Base-by-base conservation (phyloP, 2,329 filamentous ascomycete species). In the Aspergillus ustus region DNA sequence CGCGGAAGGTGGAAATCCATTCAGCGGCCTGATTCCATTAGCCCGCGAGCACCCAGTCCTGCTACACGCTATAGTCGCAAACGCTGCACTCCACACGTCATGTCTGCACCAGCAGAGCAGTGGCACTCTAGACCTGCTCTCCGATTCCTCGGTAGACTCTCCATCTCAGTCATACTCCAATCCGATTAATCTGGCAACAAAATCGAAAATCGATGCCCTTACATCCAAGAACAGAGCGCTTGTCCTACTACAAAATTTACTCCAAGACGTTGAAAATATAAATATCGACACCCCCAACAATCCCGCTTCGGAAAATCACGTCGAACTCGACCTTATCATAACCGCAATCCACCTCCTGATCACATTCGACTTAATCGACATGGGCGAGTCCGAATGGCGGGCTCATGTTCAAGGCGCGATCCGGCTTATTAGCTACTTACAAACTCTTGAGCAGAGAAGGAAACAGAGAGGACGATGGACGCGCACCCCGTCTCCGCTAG, bases 291-390 rank as follows among this genome's bases (percentile, higher is more conserved):
- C n/a, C n/a, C n/a, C n/a, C n/a, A n/a, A n/a, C n/a, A n/a, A n/a
- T n/a, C n/a, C 31, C 6, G 13, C 8, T 8, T 11, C 6, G 8
- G 31, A 11, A 37, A 37, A 15, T 15, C 11, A 40, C 4, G 2
- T 15, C 34, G 54, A 61, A 20, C 20, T 61, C 6, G 54, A 61
- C 31, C 20, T 61, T 3, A 19, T 54, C 11, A 19, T 53, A 7
- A 29, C 59, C 2, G 59, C 46, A 11, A 40, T 58, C 17, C 48
- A 57, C 46, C 25, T 61, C 37, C 49, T 61, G 49, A 61, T 61
- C 46, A 57, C 31, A 19, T 52, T 61, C 15, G 59, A 61, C 5
- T 51, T 52, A 19, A 48, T 61, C 17, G 50, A 44, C 3, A 45
- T 49, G 2, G 54, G 40, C 9, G 58, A 56, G 4, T 46, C 45